phyloP scores from a whole-genome alignment of 495 filamentous ascomycete genomes.

The Aspergillus avenaceus region DNA sequence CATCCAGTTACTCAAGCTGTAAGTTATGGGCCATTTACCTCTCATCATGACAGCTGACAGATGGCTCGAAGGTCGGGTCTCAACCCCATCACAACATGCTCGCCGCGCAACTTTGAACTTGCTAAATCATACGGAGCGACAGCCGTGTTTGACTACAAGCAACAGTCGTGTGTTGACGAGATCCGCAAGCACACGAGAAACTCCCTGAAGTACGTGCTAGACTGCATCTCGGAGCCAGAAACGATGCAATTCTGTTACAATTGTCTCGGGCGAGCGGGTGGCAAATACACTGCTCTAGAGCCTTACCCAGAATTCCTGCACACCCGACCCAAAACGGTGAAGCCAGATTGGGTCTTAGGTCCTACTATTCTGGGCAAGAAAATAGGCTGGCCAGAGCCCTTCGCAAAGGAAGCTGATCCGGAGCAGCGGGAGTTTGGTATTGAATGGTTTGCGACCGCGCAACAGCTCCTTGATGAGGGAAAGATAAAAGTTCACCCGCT shows the following conservation, averaged over 20 bases:
- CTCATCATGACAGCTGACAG: too few species aligned
- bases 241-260: constrained; percentile 36
- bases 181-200: constrained; percentile 37
- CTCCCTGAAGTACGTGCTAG: constrained; percentile 33
- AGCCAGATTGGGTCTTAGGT: constrained; percentile 25
- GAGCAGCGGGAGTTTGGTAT: constrained; percentile 12
- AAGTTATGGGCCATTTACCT: too few species aligned
- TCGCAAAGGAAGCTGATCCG: constrained; percentile 16
- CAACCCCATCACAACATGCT: constrained; percentile 50
- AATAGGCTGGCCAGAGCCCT: constrained; percentile 18
- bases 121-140: constrained; percentile 48
- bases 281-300: constrained; percentile 36
- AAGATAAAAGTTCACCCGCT: constrained; percentile 23
- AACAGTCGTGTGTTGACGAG: constrained; percentile 33
- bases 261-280: constrained; percentile 38
- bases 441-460: constrained; percentile 6
- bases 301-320: constrained; percentile 24
- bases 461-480: constrained; percentile 21
- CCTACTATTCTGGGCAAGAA: constrained; percentile 22
- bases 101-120: constrained; percentile 51
- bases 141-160: constrained; percentile 52
- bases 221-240: constrained; percentile 34
- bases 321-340: constrained; percentile 19
- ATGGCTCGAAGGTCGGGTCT: too few species aligned
- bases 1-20: constrained; percentile 40